Conservation (phyloP, 305 asterid genomes). For the Euphrasia arctica region DNA sequence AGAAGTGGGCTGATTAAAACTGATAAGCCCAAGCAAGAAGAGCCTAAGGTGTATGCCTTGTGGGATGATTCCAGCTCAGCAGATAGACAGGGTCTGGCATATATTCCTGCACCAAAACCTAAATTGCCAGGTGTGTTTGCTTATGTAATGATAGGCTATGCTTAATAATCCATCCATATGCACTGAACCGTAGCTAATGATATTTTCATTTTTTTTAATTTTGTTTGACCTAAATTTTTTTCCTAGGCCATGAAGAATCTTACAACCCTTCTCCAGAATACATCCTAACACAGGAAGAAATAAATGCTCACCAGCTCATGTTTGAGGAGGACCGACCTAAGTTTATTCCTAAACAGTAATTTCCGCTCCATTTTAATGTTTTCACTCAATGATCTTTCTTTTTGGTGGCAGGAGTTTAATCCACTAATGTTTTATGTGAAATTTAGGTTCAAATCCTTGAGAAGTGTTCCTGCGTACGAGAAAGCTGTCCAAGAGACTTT, state of each 20-base stretch:
- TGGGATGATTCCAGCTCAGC: conserved; percentile 83
- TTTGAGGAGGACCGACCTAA: conserved; percentile 95
- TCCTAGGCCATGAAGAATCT: conserved; percentile 96
- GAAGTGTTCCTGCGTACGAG: conserved; percentile 89
- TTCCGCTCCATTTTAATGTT: conserved; percentile 19
- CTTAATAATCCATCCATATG: conserved; percentile 10
- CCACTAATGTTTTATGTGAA: conserved; percentile 21
- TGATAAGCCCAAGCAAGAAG: conserved; percentile 68
- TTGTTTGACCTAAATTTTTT: conserved; percentile 22
- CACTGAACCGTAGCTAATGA: neutral
- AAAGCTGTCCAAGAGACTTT: conserved; percentile 77
- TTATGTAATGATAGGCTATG: conserved; percentile 12
- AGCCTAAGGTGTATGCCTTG: conserved; percentile 51
- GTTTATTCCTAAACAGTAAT: conserved; percentile 79
- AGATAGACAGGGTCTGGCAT: conserved; percentile 82
- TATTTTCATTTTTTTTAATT: conserved; percentile 11
- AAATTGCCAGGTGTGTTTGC: conserved; percentile 71
- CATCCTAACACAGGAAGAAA: conserved; percentile 89
- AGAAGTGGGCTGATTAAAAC: conserved; percentile 71
- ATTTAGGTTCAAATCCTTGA: conserved; percentile 62
- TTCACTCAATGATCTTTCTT: conserved; percentile 16
- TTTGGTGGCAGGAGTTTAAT: neutral
- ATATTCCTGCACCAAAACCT: conserved; percentile 89
- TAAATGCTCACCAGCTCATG: conserved; percentile 82
- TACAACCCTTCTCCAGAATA: conserved; percentile 89